Conservation (phyloP, 2,329 filamentous ascomycete genomes). For the Lasiodiplodia sp. region DNA sequence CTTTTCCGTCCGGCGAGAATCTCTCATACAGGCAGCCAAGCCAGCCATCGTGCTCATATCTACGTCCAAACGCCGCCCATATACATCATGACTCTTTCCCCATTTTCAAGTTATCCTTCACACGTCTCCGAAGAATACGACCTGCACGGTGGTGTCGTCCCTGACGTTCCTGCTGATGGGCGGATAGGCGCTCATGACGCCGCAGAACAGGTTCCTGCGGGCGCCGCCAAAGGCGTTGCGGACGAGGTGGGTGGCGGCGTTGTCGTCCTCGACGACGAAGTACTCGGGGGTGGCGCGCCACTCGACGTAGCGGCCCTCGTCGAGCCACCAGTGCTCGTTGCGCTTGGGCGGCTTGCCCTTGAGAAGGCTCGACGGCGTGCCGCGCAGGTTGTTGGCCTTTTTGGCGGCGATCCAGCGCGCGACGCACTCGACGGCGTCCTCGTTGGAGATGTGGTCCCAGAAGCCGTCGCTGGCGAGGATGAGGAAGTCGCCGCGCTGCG, state of each 20-base stretch:
- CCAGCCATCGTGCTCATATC: not conserved
- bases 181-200: constrained; percentile 45
- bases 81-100: not conserved
- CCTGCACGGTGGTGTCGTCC: constrained; percentile 62
- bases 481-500: constrained; percentile 58
- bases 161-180: constrained; percentile 49
- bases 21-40: not conserved
- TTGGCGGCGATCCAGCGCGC: constrained; percentile 60
- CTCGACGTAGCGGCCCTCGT: constrained; percentile 39
- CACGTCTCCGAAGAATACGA: constrained; percentile 59
- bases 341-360: not conserved
- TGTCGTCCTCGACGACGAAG: constrained; percentile 60
- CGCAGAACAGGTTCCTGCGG: constrained; percentile 48
- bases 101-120: not conserved
- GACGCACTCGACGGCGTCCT: constrained; percentile 66
- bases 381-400: constrained; percentile 31
- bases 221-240: constrained; percentile 62
- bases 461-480: constrained; percentile 73
- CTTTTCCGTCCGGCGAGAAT: not conserved
- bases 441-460: constrained; percentile 67
- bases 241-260: constrained; percentile 60
- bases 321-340: constrained; percentile 31
- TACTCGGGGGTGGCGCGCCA: constrained; percentile 52
- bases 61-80: not conserved
- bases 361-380: constrained; percentile 17